A percentile compares a stretch with the other conserved stretches of the same genome.
These are phyloP conservation scores for Eremothecium gossypii DNA, from an alignment of 1,139 yeast species.

Conservation along the genomic window DNA sequence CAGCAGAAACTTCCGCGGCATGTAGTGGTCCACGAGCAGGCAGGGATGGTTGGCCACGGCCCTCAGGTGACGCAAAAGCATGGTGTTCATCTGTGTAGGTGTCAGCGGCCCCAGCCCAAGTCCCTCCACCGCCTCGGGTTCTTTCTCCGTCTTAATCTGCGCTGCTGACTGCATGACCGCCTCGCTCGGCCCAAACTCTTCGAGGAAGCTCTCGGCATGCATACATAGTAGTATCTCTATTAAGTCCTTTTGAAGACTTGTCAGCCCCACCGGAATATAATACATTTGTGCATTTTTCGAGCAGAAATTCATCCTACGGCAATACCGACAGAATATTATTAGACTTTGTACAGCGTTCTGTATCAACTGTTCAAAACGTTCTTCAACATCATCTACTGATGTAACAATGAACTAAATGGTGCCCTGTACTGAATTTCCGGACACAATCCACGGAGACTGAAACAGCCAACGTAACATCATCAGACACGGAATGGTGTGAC, in stretches of 20 bases:
- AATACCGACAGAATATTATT: constrained; percentile 4
- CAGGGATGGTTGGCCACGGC: constrained; percentile 57
- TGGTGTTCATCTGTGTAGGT: constrained; percentile 29
- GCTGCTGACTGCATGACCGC: constrained; percentile 4
- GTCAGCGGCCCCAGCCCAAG: constrained; percentile 19
- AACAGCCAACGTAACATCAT: no score
- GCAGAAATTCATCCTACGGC: constrained; percentile 1
- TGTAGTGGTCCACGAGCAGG: constrained; percentile 61
- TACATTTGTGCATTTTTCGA: constrained; percentile 29
- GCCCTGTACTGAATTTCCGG: background rate
- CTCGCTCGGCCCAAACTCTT: constrained; percentile 17
- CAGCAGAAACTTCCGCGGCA: constrained; percentile 55
- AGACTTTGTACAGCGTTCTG: no score
- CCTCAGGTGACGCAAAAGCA: constrained; percentile 43
- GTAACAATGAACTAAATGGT: constrained; percentile 1
- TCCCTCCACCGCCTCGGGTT: constrained; percentile 8
- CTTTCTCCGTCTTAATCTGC: constrained; percentile 9
- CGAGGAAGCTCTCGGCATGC: constrained; percentile 39
- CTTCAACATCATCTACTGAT: background rate
- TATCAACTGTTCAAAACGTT: no score
- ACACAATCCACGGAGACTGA: no score
- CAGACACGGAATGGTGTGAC: no score
- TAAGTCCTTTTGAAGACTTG: constrained; percentile 48
- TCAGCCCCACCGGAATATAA: constrained; percentile 47
- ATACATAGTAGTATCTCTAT: constrained; percentile 44